Evolutionary conservation across 306 rosid genomes (phyloP), one percentile per base, ranked within the genome.

Genomic region (Prosopis cineraria): DNA sequence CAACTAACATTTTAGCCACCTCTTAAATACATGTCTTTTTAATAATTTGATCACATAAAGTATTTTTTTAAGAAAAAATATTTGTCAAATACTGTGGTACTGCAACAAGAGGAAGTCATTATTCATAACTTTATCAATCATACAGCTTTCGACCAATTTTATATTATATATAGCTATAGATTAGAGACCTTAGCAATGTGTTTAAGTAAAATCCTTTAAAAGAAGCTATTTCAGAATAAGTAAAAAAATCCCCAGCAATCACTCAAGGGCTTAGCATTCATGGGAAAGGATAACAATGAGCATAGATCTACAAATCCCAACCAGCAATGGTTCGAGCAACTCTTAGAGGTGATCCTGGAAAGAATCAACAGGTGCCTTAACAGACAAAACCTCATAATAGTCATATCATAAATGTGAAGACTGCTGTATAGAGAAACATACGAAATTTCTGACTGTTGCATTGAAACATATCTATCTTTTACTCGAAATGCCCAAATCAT

Each of bases 241-340:
- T 3, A 5, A 16, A 55, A 22, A 10, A 55, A 53, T 10, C 7
- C 64, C 1, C 64, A 25, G 6, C 58, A 50, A 50, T 7, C 33
- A 17, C 64, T 10, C 11, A 11, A 10, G 31, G 64, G 33, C 33
- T 56, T 68, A 5, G 62, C 34, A 24, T 70, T 65, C 60, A 36
- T 30, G 37, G 78, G 70, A 72, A 76, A 30, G 40, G 50, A 76
- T 76, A 45, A 39, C 68, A 65, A 29, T 36, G 41, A 48, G 78
- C 48, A 69, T 69, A 81, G 34, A 16, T 27, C n/a, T 29, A 20
- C 59, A 74, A 9, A 60, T 81, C 64, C 37, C 60, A 59, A 34
- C 40, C 17, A 31, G 45, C 52, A 74, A 22, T 37, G 60, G 31
- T 39, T 69, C 77, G 22, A 43, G 37, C 30, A 50, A 29, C 55